A percentile compares a stretch with the other conserved stretches of the same genome.
Conservation (phyloP, 805 yeast species). For the Sugiyamaella smithiae region DNA sequence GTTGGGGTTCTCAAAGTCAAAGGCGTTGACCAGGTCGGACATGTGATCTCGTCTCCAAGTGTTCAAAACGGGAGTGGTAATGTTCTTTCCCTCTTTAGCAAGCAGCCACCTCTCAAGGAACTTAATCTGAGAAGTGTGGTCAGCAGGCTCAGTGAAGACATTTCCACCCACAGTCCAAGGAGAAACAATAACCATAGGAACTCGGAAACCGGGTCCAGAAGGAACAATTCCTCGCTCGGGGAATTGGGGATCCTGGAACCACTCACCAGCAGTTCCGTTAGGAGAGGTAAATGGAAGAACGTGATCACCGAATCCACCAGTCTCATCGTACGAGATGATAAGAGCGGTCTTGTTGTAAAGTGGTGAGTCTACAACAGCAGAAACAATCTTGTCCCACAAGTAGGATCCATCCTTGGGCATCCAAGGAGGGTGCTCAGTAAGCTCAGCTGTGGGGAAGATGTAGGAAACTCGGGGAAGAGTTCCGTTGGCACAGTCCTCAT, state of each 20-base stretch:
- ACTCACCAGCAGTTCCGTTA: conserved; percentile 28
- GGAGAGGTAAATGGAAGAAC: conserved; percentile 28
- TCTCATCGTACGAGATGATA: conserved; percentile 28
- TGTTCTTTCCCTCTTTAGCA: conserved; percentile 17
- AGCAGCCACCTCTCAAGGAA: conserved; percentile 27
- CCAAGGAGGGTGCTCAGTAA: conserved; percentile 29
- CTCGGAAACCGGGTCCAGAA: conserved; percentile 29
- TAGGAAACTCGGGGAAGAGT: conserved; percentile 28
- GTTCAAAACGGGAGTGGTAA: conserved; percentile 16
- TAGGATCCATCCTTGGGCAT: conserved; percentile 28
- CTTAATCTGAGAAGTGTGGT: conserved; percentile 28
- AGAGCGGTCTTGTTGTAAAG: conserved; percentile 25
- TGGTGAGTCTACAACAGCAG: conserved; percentile 23
- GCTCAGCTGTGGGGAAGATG: conserved; percentile 25
- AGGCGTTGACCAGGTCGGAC: conserved; percentile 24
- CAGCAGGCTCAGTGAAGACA: conserved; percentile 27
- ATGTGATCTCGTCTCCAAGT: conserved; percentile 28
- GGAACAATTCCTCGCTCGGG: conserved; percentile 18
- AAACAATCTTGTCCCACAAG: conserved; percentile 23
- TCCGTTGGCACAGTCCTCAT: conserved; percentile 24
- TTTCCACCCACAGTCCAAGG: conserved; percentile 30
- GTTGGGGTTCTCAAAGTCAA: conserved; percentile 25
- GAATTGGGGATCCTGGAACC: conserved; percentile 24
- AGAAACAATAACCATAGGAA: conserved; percentile 25
- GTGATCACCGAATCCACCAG: conserved; percentile 31